Evolutionary conservation across 2,329 filamentous ascomycete genomes (phyloP).

Genomic region (Clonostachys chloroleuca): DNA sequence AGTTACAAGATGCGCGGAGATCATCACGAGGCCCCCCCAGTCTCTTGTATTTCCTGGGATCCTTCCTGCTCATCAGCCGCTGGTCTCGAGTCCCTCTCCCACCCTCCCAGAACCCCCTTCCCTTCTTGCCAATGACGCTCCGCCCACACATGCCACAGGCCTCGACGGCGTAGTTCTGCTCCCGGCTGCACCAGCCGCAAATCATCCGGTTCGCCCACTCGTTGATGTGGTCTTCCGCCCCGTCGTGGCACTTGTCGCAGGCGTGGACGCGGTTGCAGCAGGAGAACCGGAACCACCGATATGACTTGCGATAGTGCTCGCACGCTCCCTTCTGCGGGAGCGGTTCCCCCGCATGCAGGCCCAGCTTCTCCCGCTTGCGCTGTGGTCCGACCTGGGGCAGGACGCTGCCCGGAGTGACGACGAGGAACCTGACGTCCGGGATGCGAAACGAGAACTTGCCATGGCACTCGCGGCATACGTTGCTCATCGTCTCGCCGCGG

Average conservation of each 20-base stretch:
- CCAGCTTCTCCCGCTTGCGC: conserved; percentile 47
- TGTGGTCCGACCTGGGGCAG: conserved; percentile 34
- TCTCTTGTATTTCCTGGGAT: conserved; percentile 69
- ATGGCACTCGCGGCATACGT: conserved; percentile 77
- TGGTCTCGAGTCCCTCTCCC: conserved; percentile 76
- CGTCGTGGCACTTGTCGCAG: conserved; percentile 75
- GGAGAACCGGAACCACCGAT: conserved; percentile 62
- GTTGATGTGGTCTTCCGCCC: conserved; percentile 63
- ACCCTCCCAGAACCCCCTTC: conserved; percentile 79
- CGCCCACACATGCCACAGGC: conserved; percentile 71
- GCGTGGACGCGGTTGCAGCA: conserved; percentile 55
- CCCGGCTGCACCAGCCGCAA: conserved; percentile 73
- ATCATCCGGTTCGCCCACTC: conserved; percentile 85
- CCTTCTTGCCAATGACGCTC: conserved; percentile 61
- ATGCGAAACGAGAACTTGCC: conserved; percentile 75
- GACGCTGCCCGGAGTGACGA: conserved; percentile 55
- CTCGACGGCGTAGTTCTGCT: conserved; percentile 75
- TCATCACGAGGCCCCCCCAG: conserved; percentile 31
- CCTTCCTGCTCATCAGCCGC: conserved; percentile 68
- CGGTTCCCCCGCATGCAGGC: conserved; percentile 51
- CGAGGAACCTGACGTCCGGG: conserved; percentile 72
- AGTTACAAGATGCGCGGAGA: neutral
- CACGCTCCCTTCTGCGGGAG: conserved; percentile 51
- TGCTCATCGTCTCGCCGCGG: conserved; percentile 66
- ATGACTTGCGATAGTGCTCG: conserved; percentile 52